Base-by-base conservation (phyloP, 148 eudicot genomes). In the Rhododendron griersonianum region DNA sequence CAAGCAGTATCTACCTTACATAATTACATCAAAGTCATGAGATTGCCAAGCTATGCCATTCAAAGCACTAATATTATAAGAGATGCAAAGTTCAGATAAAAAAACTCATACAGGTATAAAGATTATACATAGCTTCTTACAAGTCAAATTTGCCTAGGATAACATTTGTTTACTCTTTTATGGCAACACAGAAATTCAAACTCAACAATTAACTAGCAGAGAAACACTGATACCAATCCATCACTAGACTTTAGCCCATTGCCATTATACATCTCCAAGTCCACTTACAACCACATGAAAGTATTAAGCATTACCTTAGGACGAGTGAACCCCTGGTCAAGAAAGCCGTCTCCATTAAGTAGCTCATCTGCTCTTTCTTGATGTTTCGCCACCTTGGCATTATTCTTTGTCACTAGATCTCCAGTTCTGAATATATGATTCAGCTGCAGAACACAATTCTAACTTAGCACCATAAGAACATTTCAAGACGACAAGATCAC, bases 281-380 rank as follows among this genome's bases (percentile, higher is more conserved):
- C 74, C 45, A 37, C 65, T 82, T 39, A 77, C 14, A 16, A 78
- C 44, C 78, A 83, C 41, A 71, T 33, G 2, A 83, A 45, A 57
- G 28, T 71, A 81, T 69, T 57, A 16, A 59, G 6, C 80, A 76
- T 77, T 91, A 94, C 99, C 96, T 95, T 98, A 30, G 99, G 98
- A 83, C 98, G 96, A 79, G 96, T 93, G 87, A 93, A 98, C 10
- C 99, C 99, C 53, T 91, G 98, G 88, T 98, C 99, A 85, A 89
- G 98, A 71, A 88, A 95, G 86, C 75, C 86, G 73, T 92, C 91
- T 83, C 84, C 87, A 61, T 84, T 88, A 15, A 90, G 63, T 39
- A 91, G 83, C 80, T 93, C 81, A 83, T 88, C 30, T n/a, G 90
- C 83, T 55, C 51, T 78, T 47, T 92, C 93, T 78, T 86, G 87